Percentiles rank a stretch among this genome's conserved stretches.
These are phyloP conservation scores for Neurospora sp. DNA, from an alignment of 495 filamentous ascomycete species.

Conservation along the genomic window DNA sequence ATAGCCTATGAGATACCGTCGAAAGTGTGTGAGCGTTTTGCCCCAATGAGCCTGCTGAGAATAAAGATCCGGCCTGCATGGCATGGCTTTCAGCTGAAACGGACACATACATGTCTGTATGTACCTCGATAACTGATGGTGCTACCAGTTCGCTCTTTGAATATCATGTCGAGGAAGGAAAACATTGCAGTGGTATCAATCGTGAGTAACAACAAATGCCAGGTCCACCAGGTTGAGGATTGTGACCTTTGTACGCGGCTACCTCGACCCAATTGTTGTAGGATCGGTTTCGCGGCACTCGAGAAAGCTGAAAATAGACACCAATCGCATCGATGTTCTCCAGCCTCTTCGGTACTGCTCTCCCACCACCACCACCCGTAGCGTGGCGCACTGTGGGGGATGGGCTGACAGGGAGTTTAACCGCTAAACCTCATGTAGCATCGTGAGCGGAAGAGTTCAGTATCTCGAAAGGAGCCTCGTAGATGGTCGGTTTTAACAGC, in stretches of 20 bases:
- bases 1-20: not conserved
- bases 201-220: not conserved
- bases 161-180: not conserved
- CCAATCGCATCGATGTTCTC: not conserved
- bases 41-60: not conserved
- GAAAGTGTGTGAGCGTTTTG: not conserved
- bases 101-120: not conserved
- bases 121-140: not conserved
- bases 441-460: not conserved
- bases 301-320: slow-evolving; percentile 4
- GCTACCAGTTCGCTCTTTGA: not conserved
- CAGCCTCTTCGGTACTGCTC: slow-evolving; percentile 1
- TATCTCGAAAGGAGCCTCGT: not conserved
- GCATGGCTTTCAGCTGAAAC: not conserved
- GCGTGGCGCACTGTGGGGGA: not conserved
- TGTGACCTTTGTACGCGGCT: not conserved
- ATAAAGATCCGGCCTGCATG: not conserved
- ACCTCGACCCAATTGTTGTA: not conserved
- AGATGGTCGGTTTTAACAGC: not conserved
- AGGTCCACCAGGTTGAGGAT: not conserved
- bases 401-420: not conserved
- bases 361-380: not conserved
- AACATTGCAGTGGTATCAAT: not conserved
- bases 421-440: not conserved
- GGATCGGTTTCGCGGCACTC: not conserved